These are phyloP conservation scores for Sclerotiophoma versabilis DNA, from an alignment of 2,329 filamentous ascomycete genomes.

Conservation along the genomic window DNA sequence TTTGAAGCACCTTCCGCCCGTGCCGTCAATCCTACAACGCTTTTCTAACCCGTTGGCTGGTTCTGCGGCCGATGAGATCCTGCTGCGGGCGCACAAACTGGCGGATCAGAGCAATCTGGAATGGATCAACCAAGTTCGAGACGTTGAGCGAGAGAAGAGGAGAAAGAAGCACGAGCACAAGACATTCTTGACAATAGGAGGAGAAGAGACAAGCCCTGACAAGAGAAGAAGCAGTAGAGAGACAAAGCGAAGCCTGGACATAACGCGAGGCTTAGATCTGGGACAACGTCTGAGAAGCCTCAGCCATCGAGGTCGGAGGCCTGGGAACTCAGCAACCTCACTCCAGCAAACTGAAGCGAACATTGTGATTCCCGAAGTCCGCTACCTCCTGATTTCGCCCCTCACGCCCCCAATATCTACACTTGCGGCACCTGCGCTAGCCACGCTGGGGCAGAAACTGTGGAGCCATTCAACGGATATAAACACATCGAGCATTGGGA, in stretches of 20 bases:
- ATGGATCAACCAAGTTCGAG: slow-evolving; percentile 39
- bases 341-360: slow-evolving; percentile 4
- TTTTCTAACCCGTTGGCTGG: slow-evolving; percentile 64
- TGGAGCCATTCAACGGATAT: slow-evolving; percentile 31
- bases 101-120: slow-evolving; percentile 67
- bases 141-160: slow-evolving; percentile 27
- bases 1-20: slow-evolving; percentile 72
- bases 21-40: slow-evolving; percentile 61
- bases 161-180: slow-evolving; percentile 41
- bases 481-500: slow-evolving; percentile 28
- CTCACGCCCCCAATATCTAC: slow-evolving; percentile 54
- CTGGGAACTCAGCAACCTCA: slow-evolving; percentile 13
- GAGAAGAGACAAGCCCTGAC: slow-evolving; percentile 55
- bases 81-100: slow-evolving; percentile 72
- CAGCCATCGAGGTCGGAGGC: slow-evolving; percentile 32
- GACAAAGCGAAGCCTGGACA: slow-evolving; percentile 40
- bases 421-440: slow-evolving; percentile 44
- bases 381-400: slow-evolving; percentile 58
- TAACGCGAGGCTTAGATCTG: slow-evolving; percentile 46
- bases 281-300: slow-evolving; percentile 35
- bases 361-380: slow-evolving; percentile 30
- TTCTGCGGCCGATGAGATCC: slow-evolving; percentile 71
- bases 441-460: slow-evolving; percentile 37
- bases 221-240: slow-evolving; percentile 53
- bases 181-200: slow-evolving; percentile 51